Evolutionary conservation across 306 rosid species (phyloP).

Genomic region (Fagus crenata): DNA sequence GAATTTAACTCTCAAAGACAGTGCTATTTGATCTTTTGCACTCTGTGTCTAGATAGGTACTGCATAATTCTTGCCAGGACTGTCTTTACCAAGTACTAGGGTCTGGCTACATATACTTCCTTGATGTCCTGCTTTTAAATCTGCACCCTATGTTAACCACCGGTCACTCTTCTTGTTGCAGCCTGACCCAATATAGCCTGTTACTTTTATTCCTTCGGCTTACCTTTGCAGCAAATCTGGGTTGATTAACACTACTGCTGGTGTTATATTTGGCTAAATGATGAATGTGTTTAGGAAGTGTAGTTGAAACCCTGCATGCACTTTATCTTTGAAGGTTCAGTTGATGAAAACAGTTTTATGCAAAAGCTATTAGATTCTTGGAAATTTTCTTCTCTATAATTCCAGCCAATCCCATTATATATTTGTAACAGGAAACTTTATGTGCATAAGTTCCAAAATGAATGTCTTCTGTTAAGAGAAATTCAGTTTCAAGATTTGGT

Average conservation of each 20-base stretch:
- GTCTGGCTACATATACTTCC: neutral
- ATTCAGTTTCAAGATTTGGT: neutral
- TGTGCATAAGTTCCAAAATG: neutral
- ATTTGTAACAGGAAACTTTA: neutral
- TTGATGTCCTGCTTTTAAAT: neutral
- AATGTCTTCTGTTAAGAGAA: neutral
- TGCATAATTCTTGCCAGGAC: neutral
- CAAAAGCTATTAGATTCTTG: neutral
- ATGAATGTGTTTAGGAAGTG: neutral
- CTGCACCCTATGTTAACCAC: neutral
- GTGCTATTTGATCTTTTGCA: neutral
- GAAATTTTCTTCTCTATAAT: neutral
- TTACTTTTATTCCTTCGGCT: neutral
- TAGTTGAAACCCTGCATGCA: neutral
- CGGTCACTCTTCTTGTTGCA: neutral
- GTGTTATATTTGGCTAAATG: neutral
- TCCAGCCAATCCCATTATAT: neutral
- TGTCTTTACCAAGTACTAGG: neutral
- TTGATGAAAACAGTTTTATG: conserved; percentile 2
- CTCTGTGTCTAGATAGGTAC: neutral
- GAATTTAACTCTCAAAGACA: neutral
- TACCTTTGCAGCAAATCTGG: neutral
- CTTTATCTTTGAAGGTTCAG: neutral
- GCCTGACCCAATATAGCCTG: neutral
- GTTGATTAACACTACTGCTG: neutral